Evolutionary conservation across 2,329 filamentous ascomycete genomes (phyloP), one percentile per base, ranked within the genome.

Genomic region (Pyrenophora teres): DNA sequence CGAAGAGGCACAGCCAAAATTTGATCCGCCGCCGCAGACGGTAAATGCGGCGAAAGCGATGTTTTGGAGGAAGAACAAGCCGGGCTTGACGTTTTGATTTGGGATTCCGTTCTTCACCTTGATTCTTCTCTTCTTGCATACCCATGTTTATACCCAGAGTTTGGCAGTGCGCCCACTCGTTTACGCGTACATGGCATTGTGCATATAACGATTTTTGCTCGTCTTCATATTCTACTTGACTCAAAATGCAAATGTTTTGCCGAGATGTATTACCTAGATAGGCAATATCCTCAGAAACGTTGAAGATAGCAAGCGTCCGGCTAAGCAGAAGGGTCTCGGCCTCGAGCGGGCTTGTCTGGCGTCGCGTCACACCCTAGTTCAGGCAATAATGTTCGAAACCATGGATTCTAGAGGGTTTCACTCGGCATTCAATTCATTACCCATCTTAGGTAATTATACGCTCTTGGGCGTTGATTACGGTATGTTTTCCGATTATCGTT

Each of bases 21-120:
- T 73, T 51, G 70, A 71, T 36, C 63, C 64, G 16, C 70, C 69
- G 16, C 66, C 66, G 1, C 65, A 64, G 58, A 64, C 36, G 39
- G 54, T 60, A 25, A 66, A 52, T 46, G 61, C 57, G 9, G 56
- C 60, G 8, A 69, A 59, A 39, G 59, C 56, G 0, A 59, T 65
- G 27, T 70, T 70, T 38, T 71, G 68, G 69, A 68, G 63, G 59
- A 72, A 70, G 48, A 57, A 58, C 21, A 67, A 60, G 54, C 49
- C 38, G 13, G 40, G 45, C 2, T 37, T 49, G 13, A 44, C 37
- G 6, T 52, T 51, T 44, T 49, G 36, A 47, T 12, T 19, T 7
- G 9, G 10, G 19, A 23, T 8, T 4, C 25, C 49, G 12, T 32
- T 37, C n/a, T 52, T 23, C 27, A 5, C 5, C 19, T 21, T 21